These are phyloP conservation scores for Arachnomyces sp. DNA, from an alignment of 2,329 filamentous ascomycete species.

Conservation along the genomic window DNA sequence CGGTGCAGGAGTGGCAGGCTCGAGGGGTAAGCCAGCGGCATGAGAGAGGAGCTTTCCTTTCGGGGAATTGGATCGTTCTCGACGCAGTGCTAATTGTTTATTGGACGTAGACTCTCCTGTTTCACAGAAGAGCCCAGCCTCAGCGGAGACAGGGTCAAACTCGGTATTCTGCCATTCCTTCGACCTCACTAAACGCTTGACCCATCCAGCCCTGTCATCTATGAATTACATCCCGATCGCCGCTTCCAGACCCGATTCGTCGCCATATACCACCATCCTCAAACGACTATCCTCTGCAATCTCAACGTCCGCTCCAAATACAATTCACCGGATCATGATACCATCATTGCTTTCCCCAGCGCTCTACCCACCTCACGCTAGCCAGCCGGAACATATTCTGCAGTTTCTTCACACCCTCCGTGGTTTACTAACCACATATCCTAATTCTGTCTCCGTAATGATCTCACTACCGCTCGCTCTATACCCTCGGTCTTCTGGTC, in stretches of 20 bases:
- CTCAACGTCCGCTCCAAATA: slow-evolving; percentile 49
- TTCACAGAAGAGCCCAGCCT: slow-evolving; percentile 37
- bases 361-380: slow-evolving; percentile 63
- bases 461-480: slow-evolving; percentile 73
- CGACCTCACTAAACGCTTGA: slow-evolving; percentile 61
- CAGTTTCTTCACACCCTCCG: slow-evolving; percentile 75
- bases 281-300: slow-evolving; percentile 50
- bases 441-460: slow-evolving; percentile 60
- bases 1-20: slow-evolving; percentile 46
- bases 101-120: slow-evolving; percentile 15
- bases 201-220: slow-evolving; percentile 46
- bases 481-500: slow-evolving; percentile 64
- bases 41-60: too few species aligned
- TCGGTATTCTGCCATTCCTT: slow-evolving; percentile 64
- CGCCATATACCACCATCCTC: slow-evolving; percentile 60
- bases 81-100: background rate
- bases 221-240: slow-evolving; percentile 46
- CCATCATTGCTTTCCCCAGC: slow-evolving; percentile 82
- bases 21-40: slow-evolving; percentile 50
- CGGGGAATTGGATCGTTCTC: background rate
- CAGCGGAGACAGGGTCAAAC: slow-evolving; percentile 18
- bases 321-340: slow-evolving; percentile 74
- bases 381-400: slow-evolving; percentile 64
- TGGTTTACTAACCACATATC: slow-evolving; percentile 62
- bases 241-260: slow-evolving; percentile 27